Percentiles rank a stretch among this genome's conserved stretches.
Evolutionary conservation across 106 monocot species (phyloP).

Genomic region (Dendrobium nobile): DNA sequence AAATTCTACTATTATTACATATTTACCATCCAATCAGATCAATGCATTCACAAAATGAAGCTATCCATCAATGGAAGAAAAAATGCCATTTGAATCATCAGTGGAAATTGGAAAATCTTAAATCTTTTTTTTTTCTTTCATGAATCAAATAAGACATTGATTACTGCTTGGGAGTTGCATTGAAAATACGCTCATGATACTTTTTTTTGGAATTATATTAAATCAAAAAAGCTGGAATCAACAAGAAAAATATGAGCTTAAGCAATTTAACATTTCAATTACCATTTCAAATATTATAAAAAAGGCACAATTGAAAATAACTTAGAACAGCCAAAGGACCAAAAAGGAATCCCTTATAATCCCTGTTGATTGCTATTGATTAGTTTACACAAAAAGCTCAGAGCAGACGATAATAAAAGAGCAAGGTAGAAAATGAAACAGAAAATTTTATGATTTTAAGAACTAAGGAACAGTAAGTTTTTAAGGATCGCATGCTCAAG

Average conservation of each 20-base stretch:
- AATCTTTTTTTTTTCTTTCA: background rate
- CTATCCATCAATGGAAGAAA: background rate
- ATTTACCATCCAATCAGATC: background rate
- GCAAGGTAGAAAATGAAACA: background rate
- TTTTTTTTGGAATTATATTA: background rate
- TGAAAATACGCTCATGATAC: background rate
- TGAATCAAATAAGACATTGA: background rate
- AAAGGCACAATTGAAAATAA: background rate
- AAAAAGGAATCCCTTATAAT: background rate
- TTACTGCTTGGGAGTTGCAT: background rate
- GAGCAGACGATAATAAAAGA: background rate
- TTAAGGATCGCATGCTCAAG: background rate
- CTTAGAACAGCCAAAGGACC: background rate
- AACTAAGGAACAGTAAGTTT: background rate
- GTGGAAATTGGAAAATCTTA: background rate
- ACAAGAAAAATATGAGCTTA: background rate
- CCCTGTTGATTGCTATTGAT: no score
- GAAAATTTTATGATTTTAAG: background rate
- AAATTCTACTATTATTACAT: background rate
- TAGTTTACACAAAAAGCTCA: background rate
- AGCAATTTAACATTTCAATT: background rate
- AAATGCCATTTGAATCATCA: background rate
- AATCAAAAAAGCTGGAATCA: background rate
- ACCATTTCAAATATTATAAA: background rate
- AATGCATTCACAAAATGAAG: background rate